phyloP scores from a whole-genome alignment of 768 basidiomycete species.

The Sporobolomyces phaffii region DNA sequence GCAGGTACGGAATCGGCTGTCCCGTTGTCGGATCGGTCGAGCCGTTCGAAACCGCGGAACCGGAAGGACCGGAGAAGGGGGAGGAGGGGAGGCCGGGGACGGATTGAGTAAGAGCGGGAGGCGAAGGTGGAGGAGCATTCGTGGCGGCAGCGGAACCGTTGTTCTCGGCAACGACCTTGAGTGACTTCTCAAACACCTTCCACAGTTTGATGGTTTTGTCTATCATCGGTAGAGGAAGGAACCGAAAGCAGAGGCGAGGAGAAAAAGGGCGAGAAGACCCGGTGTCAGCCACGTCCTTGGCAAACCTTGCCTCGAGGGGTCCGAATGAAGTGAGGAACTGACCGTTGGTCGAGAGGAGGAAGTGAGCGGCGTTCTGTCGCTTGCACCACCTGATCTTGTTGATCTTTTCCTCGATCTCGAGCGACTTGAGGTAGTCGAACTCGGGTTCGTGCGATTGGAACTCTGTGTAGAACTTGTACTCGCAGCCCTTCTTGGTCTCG shows the following conservation, averaged over 20 bases:
- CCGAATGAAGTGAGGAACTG: slow-evolving; percentile 41
- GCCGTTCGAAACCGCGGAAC: slow-evolving; percentile 7
- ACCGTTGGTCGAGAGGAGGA: slow-evolving; percentile 96
- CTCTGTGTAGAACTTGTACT: slow-evolving; percentile 99
- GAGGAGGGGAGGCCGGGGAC: slow-evolving; percentile 34
- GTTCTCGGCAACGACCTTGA: slow-evolving; percentile 93
- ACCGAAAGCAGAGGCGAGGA: background rate
- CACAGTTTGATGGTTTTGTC: slow-evolving; percentile 99
- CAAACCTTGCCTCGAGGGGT: background rate
- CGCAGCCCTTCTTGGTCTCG: slow-evolving; percentile 99
- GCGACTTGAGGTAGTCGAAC: slow-evolving; percentile 98
- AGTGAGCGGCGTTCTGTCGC: slow-evolving; percentile 94
- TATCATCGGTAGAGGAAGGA: slow-evolving; percentile 46
- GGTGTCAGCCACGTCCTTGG: background rate
- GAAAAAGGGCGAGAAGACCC: background rate
- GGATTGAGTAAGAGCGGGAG: slow-evolving; percentile 57
- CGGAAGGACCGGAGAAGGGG: slow-evolving; percentile 17
- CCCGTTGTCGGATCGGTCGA: slow-evolving; percentile 23
- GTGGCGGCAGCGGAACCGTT: slow-evolving; percentile 58
- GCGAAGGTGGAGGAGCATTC: slow-evolving; percentile 49
- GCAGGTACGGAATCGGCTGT: slow-evolving; percentile 51
- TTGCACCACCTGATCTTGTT: slow-evolving; percentile 99
- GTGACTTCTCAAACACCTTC: slow-evolving; percentile 99
- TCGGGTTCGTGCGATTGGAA: slow-evolving; percentile 99
- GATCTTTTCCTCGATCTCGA: slow-evolving; percentile 99